phyloP scores from a whole-genome alignment of 2,329 filamentous ascomycete species.

The Pseudophaeomoniella oleicola region DNA sequence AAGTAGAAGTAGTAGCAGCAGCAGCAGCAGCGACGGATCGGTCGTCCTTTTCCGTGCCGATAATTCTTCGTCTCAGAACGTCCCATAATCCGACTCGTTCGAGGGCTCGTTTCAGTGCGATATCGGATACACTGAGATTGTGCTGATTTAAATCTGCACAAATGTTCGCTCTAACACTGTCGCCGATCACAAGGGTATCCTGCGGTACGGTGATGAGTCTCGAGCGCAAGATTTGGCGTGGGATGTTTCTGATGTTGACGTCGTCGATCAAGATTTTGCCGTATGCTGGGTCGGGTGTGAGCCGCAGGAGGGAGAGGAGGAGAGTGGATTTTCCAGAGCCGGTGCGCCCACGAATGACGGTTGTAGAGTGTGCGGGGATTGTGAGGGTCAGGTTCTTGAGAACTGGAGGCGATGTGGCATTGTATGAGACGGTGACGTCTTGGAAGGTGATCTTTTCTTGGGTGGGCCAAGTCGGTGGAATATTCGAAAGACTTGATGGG shows the following conservation, averaged over 20 bases:
- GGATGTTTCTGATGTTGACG: conserved; percentile 2
- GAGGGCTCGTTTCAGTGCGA: background rate
- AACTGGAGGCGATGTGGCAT: conserved; percentile 3
- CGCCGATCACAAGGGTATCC: conserved; percentile 11
- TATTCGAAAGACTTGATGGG: background rate
- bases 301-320: conserved; percentile 3
- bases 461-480: conserved; percentile 11
- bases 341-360: conserved; percentile 10
- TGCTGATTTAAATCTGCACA: no score
- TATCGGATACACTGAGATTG: background rate
- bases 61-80: background rate
- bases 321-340: conserved; percentile 7
- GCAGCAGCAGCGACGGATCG: no score
- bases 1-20: background rate
- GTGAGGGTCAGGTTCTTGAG: conserved; percentile 3
- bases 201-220: conserved; percentile 8
- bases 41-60: no score
- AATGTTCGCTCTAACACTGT: conserved; percentile 17
- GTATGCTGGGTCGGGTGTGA: conserved; percentile 1
- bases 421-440: conserved; percentile 1
- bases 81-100: background rate
- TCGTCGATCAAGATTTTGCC: conserved; percentile 4
- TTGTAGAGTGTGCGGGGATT: conserved; percentile 6
- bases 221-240: conserved; percentile 2
- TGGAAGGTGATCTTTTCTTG: conserved; percentile 9